A percentile compares a stretch with the other conserved stretches of the same genome.
Conservation (phyloP, 257 asterid species). For the Euphrasia confusa region DNA sequence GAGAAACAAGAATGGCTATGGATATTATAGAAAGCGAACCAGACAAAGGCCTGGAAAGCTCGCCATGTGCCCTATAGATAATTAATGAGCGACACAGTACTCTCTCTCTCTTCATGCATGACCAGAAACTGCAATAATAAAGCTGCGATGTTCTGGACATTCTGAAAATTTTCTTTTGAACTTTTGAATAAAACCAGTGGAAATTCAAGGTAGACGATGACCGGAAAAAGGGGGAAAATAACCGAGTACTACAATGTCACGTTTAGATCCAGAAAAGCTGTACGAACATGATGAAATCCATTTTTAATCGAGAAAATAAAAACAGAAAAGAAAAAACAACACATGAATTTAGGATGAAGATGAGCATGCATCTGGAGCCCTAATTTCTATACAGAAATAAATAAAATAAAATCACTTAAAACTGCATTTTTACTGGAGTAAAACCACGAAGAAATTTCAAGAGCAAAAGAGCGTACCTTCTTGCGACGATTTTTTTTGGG, state of each 20-base stretch:
- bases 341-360: not conserved
- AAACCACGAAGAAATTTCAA: too few relatives aligned
- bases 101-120: slow-evolving; percentile 26
- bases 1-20: slow-evolving; percentile 21
- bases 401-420: too few relatives aligned
- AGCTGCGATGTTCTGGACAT: slow-evolving; percentile 29
- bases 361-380: slow-evolving; percentile 23
- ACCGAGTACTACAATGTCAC: not conserved
- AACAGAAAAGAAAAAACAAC: not conserved
- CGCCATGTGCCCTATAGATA: slow-evolving; percentile 18
- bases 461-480: slow-evolving; percentile 5
- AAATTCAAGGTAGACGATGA: slow-evolving; percentile 3
- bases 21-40: slow-evolving; percentile 28
- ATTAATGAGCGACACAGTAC: slow-evolving; percentile 23
- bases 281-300: slow-evolving; percentile 6
- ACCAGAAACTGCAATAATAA: not conserved
- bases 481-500: too few relatives aligned
- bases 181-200: slow-evolving; percentile 5
- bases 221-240: not conserved
- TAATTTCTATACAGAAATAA: slow-evolving; percentile 11
- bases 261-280: not conserved
- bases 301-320: slow-evolving; percentile 2
- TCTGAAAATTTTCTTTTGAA: slow-evolving; percentile 9
- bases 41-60: slow-evolving; percentile 26
- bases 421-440: too few relatives aligned